These are phyloP conservation scores for Guadua angustifolia DNA, from an alignment of 176 grass and related monocot genomes.

Conservation along the genomic window DNA sequence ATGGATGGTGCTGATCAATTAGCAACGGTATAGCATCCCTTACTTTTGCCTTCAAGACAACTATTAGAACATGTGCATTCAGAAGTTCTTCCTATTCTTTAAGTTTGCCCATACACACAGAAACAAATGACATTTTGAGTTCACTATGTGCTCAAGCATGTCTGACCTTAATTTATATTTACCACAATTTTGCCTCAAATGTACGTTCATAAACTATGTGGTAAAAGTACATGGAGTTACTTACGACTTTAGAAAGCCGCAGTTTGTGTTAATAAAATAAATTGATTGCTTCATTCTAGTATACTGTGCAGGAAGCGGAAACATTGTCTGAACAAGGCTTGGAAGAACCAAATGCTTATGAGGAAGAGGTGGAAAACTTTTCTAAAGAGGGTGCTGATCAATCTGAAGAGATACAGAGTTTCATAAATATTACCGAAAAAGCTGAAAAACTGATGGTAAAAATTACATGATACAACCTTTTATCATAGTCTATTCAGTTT, in stretches of 20 bases:
- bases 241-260: not conserved
- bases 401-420: conserved; percentile 38
- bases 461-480: not conserved
- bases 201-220: not conserved
- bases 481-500: not conserved
- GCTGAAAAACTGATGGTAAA: conserved; percentile 57
- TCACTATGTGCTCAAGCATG: conserved; percentile 17
- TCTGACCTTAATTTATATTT: not conserved
- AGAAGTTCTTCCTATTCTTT: not conserved
- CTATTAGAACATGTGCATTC: conserved; percentile 1
- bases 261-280: not conserved
- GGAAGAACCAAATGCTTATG: conserved; percentile 10
- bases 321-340: conserved; percentile 24
- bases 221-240: not conserved
- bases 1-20: conserved; percentile 36
- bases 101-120: conserved; percentile 7
- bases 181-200: not conserved
- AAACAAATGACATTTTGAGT: not conserved
- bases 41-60: conserved; percentile 5
- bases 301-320: conserved; percentile 47
- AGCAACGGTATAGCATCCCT: conserved; percentile 33
- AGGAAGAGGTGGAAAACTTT: conserved; percentile 14
- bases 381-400: conserved; percentile 33
- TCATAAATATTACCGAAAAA: conserved; percentile 28
- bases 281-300: not conserved